phyloP scores from a whole-genome alignment of 139 green algal species.

The Tetradesmus lagerheimii region DNA sequence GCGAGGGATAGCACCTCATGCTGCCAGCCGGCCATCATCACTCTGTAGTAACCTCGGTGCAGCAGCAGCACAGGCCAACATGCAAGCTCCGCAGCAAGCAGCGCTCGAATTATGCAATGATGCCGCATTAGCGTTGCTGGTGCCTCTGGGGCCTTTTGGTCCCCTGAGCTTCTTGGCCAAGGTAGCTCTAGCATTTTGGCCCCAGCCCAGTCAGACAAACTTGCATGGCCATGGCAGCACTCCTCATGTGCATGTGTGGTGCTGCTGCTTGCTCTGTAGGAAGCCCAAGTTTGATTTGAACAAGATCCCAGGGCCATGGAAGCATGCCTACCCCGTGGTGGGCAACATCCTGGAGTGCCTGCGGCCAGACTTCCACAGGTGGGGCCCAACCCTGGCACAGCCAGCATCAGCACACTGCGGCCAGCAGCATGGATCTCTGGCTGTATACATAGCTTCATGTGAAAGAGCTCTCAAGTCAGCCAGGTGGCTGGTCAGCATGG shows the following conservation, averaged over 20 bases:
- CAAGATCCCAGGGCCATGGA: slow-evolving; percentile 66
- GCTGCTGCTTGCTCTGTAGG: slow-evolving; percentile 5
- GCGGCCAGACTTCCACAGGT: slow-evolving; percentile 62
- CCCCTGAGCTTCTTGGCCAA: not conserved
- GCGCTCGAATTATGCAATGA: not conserved
- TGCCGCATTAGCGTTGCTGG: not conserved
- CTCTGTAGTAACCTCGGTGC: not conserved
- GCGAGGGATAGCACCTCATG: not conserved
- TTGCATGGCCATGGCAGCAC: too few species aligned
- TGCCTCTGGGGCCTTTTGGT: not conserved
- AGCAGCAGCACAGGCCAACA: not conserved
- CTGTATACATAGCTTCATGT: too few species aligned
- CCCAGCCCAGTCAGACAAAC: too few species aligned
- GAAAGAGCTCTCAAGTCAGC: too few species aligned
- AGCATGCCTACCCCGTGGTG: slow-evolving; percentile 52
- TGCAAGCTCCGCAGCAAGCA: not conserved
- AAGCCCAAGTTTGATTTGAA: slow-evolving; percentile 35
- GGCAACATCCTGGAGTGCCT: slow-evolving; percentile 66
- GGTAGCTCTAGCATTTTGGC: not conserved
- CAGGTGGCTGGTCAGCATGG: too few species aligned
- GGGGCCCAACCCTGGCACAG: not conserved
- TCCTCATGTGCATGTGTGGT: not conserved
- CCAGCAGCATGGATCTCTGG: too few species aligned
- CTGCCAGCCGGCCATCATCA: not conserved
- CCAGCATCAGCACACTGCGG: too few species aligned